phyloP scores from a whole-genome alignment of 2,329 filamentous ascomycete genomes.

The Triangularia setosa region DNA sequence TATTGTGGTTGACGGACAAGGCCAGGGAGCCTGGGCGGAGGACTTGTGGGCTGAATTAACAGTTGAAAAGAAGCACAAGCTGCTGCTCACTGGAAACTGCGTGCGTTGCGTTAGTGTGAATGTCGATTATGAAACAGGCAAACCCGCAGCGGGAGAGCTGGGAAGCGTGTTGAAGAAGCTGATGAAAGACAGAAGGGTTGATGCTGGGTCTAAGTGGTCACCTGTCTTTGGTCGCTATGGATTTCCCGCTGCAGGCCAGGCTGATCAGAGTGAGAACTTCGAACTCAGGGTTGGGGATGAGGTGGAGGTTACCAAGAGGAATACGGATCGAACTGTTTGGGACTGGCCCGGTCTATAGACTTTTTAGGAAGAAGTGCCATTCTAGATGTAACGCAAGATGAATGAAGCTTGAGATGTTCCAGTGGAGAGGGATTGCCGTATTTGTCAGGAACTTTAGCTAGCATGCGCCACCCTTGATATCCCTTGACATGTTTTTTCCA shows the following conservation, averaged over 20 bases:
- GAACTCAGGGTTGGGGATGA: slow-evolving; percentile 24
- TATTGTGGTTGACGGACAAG: slow-evolving; percentile 60
- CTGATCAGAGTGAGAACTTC: slow-evolving; percentile 11
- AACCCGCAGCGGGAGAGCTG: slow-evolving; percentile 49
- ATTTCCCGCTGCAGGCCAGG: slow-evolving; percentile 43
- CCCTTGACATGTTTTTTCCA: too few relatives aligned
- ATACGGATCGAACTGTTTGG: slow-evolving; percentile 53
- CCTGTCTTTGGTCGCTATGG: slow-evolving; percentile 72
- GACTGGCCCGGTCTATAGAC: slow-evolving; percentile 41
- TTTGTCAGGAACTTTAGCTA: too few relatives aligned
- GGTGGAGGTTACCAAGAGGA: slow-evolving; percentile 50
- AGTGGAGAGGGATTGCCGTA: too few relatives aligned
- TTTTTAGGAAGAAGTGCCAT: too few relatives aligned
- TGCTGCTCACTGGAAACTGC: slow-evolving; percentile 67
- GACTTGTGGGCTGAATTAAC: slow-evolving; percentile 67
- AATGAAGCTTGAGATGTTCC: too few relatives aligned
- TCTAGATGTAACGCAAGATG: too few relatives aligned
- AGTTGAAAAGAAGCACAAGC: slow-evolving; percentile 28
- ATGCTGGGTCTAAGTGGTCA: slow-evolving; percentile 61
- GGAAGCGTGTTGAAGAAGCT: slow-evolving; percentile 66
- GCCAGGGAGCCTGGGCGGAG: slow-evolving; percentile 55
- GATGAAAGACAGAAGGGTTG: slow-evolving; percentile 66
- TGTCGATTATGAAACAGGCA: slow-evolving; percentile 66
- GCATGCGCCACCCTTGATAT: too few relatives aligned
- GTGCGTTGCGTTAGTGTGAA: slow-evolving; percentile 66